Percentiles rank a stretch among this genome's conserved stretches.
These are phyloP conservation scores for Metschnikowia picachoensis DNA, from an alignment of 805 yeast genomes.

Conservation along the genomic window DNA sequence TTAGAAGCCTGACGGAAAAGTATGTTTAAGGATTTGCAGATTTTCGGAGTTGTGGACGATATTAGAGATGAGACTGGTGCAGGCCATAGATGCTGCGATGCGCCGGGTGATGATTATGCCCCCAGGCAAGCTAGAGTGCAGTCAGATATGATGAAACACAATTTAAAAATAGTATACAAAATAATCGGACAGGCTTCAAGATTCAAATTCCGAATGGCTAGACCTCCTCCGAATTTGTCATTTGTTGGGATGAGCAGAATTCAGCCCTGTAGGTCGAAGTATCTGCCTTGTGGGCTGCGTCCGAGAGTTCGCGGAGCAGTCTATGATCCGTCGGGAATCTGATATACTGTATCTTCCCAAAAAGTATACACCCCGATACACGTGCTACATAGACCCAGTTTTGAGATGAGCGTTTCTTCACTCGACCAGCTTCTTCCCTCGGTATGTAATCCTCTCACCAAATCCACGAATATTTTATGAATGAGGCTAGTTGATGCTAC, in stretches of 20 bases:
- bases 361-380: neutral
- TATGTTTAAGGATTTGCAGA: no score
- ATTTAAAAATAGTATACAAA: neutral
- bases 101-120: neutral
- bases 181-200: neutral
- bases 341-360: no score
- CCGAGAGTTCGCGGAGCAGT: neutral
- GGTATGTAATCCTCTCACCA: conserved; percentile 3
- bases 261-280: neutral
- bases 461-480: neutral
- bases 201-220: no score
- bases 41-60: neutral
- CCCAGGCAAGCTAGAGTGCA: neutral
- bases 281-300: neutral
- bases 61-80: conserved; percentile 6
- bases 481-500: neutral
- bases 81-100: conserved; percentile 4
- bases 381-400: neutral
- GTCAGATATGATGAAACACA: neutral
- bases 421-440: conserved; percentile 12
- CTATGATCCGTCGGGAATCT: neutral
- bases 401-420: neutral
- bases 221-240: no score
- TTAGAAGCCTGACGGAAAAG: no score
- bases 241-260: neutral